Evolutionary conservation across 306 rosid genomes (phyloP).

Genomic region (Trichosanthes cucumerina): DNA sequence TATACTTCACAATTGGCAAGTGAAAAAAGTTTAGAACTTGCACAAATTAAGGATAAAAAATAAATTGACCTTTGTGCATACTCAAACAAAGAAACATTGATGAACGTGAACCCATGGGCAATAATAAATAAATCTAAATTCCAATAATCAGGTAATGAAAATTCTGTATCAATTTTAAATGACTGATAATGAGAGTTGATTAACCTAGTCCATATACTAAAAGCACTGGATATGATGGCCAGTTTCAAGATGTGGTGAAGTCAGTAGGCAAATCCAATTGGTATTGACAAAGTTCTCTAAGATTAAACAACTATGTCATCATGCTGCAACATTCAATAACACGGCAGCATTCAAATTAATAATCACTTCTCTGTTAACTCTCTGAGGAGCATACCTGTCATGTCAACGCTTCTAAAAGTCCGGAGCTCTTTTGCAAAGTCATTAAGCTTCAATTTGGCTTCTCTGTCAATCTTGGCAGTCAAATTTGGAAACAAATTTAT

Average conservation of each 20-base stretch:
- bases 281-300: neutral
- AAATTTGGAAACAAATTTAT: slow-evolving; percentile 64
- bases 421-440: slow-evolving; percentile 85
- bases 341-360: slow-evolving; percentile 9
- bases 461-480: slow-evolving; percentile 69
- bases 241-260: neutral
- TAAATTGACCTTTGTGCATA: neutral
- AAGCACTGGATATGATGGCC: neutral
- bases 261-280: neutral
- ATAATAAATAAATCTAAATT: neutral
- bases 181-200: neutral
- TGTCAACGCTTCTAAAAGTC: slow-evolving; percentile 64
- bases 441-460: slow-evolving; percentile 77
- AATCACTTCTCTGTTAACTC: neutral
- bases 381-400: slow-evolving; percentile 69
- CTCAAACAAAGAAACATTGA: neutral
- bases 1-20: neutral
- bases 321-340: neutral
- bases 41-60: neutral
- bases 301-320: neutral
- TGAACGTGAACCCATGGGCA: too few species aligned
- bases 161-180: neutral
- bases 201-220: neutral
- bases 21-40: neutral
- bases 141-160: neutral